A percentile compares a stretch with the other conserved stretches of the same genome.
Conservation (phyloP, 768 basidiomycete species). For the Lactarius evosmus region DNA sequence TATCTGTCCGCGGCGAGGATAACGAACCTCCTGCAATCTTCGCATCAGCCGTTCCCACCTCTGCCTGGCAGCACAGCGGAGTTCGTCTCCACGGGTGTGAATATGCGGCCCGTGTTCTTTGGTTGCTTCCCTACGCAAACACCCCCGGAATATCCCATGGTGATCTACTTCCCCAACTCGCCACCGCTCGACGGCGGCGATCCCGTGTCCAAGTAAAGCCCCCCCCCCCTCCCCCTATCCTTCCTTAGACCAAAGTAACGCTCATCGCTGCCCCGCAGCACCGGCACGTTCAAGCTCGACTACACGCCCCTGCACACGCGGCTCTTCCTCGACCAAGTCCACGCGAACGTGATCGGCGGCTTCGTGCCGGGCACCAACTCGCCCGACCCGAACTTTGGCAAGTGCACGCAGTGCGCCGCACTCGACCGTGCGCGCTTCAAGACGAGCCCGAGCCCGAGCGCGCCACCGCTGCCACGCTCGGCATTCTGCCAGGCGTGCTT, state of each 20-base stretch:
- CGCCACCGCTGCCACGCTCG: conserved; percentile 30
- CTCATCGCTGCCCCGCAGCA: conserved; percentile 36
- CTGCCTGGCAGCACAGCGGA: conserved; percentile 50
- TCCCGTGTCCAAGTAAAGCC: conserved; percentile 59
- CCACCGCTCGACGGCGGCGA: conserved; percentile 61
- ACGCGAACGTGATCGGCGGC: conserved; percentile 52
- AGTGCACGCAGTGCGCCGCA: conserved; percentile 68
- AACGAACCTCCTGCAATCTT: conserved; percentile 41
- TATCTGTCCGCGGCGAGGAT: conserved; percentile 45
- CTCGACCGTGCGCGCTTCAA: conserved; percentile 41
- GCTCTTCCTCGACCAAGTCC: conserved; percentile 61
- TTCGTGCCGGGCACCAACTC: conserved; percentile 56
- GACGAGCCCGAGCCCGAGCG: conserved; percentile 18
- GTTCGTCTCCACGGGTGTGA: conserved; percentile 60
- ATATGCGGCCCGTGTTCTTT: conserved; percentile 71
- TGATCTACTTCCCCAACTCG: conserved; percentile 75
- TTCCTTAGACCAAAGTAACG: background rate
- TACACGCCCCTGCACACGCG: conserved; percentile 54
- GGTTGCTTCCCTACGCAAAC: conserved; percentile 58
- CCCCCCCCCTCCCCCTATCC: conserved; percentile 5
- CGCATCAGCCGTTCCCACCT: conserved; percentile 63
- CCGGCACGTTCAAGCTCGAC: conserved; percentile 55
- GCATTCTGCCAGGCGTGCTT: conserved; percentile 32
- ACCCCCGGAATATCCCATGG: conserved; percentile 58
- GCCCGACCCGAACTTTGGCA: conserved; percentile 54